phyloP scores from a whole-genome alignment of 1,139 yeast genomes.

The Saccharomyces pastorianus region DNA sequence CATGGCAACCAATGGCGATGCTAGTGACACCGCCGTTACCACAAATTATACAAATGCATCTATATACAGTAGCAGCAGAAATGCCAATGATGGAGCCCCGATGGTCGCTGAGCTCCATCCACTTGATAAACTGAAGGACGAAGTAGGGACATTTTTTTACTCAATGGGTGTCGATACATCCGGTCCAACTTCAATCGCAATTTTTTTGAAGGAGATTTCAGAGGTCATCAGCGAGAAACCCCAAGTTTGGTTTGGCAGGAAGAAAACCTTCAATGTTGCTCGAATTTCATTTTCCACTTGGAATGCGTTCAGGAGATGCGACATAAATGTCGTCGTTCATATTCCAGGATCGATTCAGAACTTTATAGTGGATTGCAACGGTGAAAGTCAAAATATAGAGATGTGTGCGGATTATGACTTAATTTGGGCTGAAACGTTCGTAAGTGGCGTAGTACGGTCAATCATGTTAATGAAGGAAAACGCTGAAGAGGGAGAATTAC shows the following conservation, averaged over 20 bases:
- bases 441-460: conserved; percentile 67
- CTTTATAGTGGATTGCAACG: conserved; percentile 48
- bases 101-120: conserved; percentile 21
- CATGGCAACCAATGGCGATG: background rate
- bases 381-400: conserved; percentile 35
- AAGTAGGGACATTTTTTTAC: conserved; percentile 36
- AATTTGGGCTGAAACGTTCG: conserved; percentile 77
- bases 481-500: conserved; percentile 65
- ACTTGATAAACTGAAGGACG: conserved; percentile 26
- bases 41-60: background rate
- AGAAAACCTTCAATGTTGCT: conserved; percentile 69
- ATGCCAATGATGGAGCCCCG: conserved; percentile 10
- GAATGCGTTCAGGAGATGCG: conserved; percentile 67
- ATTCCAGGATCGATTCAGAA: conserved; percentile 80
- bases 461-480: conserved; percentile 63
- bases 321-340: conserved; percentile 64
- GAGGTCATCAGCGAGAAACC: conserved; percentile 52
- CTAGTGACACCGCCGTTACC: background rate
- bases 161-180: conserved; percentile 57
- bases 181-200: conserved; percentile 57
- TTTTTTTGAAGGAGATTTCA: conserved; percentile 71
- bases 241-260: conserved; percentile 67
- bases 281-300: conserved; percentile 61
- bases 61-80: conserved; percentile 2
- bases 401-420: conserved; percentile 32